Base-by-base conservation (phyloP, 2,329 filamentous ascomycete genomes). In the Capronia coronata region DNA sequence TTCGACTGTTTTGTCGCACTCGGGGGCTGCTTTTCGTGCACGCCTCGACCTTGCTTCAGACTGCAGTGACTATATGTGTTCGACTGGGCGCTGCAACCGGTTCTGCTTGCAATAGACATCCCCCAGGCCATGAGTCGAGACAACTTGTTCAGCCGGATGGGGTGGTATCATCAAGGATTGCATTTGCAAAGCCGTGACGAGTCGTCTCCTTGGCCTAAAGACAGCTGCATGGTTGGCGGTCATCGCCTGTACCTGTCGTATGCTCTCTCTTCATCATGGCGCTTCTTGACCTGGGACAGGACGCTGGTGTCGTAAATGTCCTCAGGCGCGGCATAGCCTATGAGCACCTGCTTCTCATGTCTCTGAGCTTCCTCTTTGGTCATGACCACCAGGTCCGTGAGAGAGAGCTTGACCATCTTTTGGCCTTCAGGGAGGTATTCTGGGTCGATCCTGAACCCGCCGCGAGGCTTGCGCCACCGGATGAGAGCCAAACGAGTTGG, bases 291-390 rank as follows among this genome's bases (percentile, higher is more conserved):
- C 50, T 75, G 73, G 48, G 78, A 74, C 43, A 94, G 70, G 0
- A 84, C 81, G 23, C 79, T 78, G 13, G 68, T 63, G 61, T 84
- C 81, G 63, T 96, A 98, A 21, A 96, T 55, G 1, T 91, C 83
- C 57, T 86, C 83, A 0, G 80, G 72, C 7, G 64, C 68, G 68
- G 83, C 86, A 1, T 75, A 77, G 0, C 79, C 86, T 60, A 79
- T 83, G 38, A 97, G 71, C 1, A 97, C 76, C 62, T 87, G 75
- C 65, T 82, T 86, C 64, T 94, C 87, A 67, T 98, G 93, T 51
- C 78, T 75, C 13, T 75, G 70, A 2, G 86, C 87, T 68, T 96
- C 90, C 54, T 96, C 90, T 66, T 90, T 94, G 1, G 90, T 96
- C 52, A 96, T 87, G 61, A 86, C 86, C 0, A 95, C 89, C 52